Evolutionary conservation across 148 eudicot genomes (phyloP).

Genomic region (Nyssa sinensis): DNA sequence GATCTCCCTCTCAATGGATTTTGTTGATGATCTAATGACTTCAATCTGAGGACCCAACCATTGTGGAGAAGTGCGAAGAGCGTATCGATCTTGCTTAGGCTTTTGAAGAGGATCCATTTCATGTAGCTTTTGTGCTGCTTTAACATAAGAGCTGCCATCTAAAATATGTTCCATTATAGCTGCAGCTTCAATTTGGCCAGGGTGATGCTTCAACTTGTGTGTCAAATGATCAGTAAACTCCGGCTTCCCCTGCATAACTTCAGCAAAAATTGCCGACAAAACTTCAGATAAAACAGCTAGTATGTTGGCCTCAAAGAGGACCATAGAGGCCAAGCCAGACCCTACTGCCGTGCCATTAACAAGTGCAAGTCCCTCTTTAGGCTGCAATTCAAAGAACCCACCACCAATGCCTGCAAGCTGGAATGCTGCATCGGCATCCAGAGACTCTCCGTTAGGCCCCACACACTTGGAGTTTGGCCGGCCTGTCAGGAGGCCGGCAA

Average conservation of each 20-base stretch:
- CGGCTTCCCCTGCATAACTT: conserved; percentile 28
- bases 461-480: conserved; percentile 19
- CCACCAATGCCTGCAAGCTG: conserved; percentile 16
- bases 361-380: conserved; percentile 31
- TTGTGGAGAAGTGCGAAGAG: conserved; percentile 25
- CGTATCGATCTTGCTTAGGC: conserved; percentile 26
- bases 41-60: conserved; percentile 25
- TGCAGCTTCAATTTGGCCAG: conserved; percentile 31
- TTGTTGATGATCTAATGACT: conserved; percentile 23
- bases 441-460: conserved; percentile 25
- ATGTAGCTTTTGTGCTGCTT: conserved; percentile 15
- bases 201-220: conserved; percentile 26
- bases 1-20: conserved; percentile 27
- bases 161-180: conserved; percentile 30
- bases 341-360: conserved; percentile 30
- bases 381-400: conserved; percentile 33
- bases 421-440: conserved; percentile 16
- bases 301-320: conserved; percentile 21
- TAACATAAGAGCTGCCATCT: conserved; percentile 26
- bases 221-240: conserved; percentile 26
- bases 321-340: conserved; percentile 24
- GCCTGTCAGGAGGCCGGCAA: conserved; percentile 21
- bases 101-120: conserved; percentile 25
- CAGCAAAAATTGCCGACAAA: conserved; percentile 20
- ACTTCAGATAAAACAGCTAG: conserved; percentile 19